phyloP scores from a whole-genome alignment of 2,329 filamentous ascomycete genomes.

The Fusarium verticillioides region DNA sequence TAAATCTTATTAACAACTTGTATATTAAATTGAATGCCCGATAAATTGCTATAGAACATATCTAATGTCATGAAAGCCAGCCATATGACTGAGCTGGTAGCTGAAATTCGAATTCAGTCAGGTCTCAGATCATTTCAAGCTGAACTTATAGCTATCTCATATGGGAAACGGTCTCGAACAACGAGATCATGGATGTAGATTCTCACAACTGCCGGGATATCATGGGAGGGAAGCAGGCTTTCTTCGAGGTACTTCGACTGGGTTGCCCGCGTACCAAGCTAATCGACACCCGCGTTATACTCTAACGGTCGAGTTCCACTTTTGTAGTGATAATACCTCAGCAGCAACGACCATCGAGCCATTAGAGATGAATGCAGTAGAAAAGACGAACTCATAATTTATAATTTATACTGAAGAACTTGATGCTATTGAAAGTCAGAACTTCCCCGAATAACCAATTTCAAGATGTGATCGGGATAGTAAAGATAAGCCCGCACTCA shows the following conservation, averaged over 20 bases:
- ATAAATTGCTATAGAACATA: neutral
- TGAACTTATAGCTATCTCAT: neutral
- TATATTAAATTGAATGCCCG: too few species aligned
- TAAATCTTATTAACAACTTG: neutral
- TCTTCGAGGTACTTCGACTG: neutral
- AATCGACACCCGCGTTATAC: neutral
- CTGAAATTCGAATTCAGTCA: neutral
- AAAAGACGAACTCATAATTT: accelerated
- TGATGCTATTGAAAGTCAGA: neutral
- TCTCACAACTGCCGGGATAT: neutral
- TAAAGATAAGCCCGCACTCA: neutral
- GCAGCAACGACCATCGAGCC: accelerated
- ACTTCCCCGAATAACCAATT: neutral
- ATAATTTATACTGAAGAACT: accelerated
- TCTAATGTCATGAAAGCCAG: neutral
- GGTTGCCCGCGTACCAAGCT: neutral
- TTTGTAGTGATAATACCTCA: neutral
- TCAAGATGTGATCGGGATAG: neutral
- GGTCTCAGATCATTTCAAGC: neutral
- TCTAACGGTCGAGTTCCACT: neutral
- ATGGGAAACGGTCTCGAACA: accelerated
- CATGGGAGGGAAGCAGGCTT: neutral
- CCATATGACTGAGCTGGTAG: neutral
- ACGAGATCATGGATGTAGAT: accelerated
- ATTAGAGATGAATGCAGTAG: accelerated